Conservation (phyloP, 176 grass and related monocot species). For the Saccharum spontaneum region DNA sequence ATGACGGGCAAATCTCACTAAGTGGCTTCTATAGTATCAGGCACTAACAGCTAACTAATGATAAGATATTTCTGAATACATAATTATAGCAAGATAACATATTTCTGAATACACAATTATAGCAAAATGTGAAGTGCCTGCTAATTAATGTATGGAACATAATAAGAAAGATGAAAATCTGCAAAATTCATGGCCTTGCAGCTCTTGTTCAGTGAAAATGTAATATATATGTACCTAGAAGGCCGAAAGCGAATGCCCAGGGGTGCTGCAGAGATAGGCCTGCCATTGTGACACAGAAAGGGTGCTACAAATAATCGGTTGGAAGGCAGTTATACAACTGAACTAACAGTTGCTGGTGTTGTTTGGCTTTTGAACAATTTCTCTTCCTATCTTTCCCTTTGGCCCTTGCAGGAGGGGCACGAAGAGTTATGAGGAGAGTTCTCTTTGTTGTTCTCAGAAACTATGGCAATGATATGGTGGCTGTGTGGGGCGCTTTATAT, state of each 20-base stretch:
- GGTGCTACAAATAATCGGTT: too few species aligned
- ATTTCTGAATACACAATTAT: background rate
- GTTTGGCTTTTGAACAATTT: background rate
- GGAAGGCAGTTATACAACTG: slow-evolving; percentile 22
- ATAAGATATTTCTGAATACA: background rate
- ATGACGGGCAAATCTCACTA: background rate
- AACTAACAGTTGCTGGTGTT: background rate
- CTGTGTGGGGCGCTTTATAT: slow-evolving; percentile 30
- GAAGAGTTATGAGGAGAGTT: slow-evolving; percentile 31
- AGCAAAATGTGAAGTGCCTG: background rate
- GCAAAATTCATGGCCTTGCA: background rate
- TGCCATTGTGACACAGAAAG: slow-evolving; percentile 37
- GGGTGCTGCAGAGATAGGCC: slow-evolving; percentile 60
- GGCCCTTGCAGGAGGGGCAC: slow-evolving; percentile 11
- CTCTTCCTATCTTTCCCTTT: slow-evolving; percentile 18
- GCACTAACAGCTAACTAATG: background rate
- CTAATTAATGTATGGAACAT: background rate
- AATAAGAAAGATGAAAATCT: background rate
- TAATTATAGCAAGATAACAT: background rate
- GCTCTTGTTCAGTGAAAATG: background rate
- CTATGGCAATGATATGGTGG: slow-evolving; percentile 11
- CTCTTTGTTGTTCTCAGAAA: slow-evolving; percentile 23
- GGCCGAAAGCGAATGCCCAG: slow-evolving; percentile 64
- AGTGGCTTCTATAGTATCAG: background rate
- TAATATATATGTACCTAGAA: slow-evolving; percentile 52